Evolutionary conservation across 2,329 filamentous ascomycete species (phyloP), one percentile per base, ranked within the genome.

Genomic region (Phaeosphaeriaceae sp.): DNA sequence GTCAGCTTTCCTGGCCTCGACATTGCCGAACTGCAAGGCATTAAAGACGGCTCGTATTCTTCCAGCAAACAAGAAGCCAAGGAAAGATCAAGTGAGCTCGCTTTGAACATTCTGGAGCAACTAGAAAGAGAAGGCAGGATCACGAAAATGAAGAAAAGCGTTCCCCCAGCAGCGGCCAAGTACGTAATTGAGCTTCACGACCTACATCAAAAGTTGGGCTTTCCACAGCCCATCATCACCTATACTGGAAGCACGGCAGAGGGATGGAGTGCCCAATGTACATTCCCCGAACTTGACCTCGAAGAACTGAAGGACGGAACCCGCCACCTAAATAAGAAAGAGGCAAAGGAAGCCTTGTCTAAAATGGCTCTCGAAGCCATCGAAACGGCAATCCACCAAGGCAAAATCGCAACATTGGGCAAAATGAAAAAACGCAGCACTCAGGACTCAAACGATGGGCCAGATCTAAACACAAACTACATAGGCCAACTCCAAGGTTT

Each of bases 1-100:
- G 50, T 72, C 12, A 46, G 38, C 3, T 67, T 74, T 34, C 54
- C 59, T 2, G 56, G 56, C 9, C 33, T 66, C 3, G 36, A 49
- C 1, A 49, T 36, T 2, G 43, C 46, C 4, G 58, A 61, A 30
- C 21, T 60, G 12, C 59, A 66, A 13, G 48, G 48, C 5, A 77
- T 66, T 52, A 56, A 59, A 23, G 28, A n/a, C 16, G 28, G 26
- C 5, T 16, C 21, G 11, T 6, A 16, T 3, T 46, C 34, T 18
- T 6, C 36, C 8, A 74, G 64, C 33, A 78, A 79, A 61, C 74
- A 73, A 49, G 73, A 75, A 39, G 76, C 73, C 0, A 77, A 76
- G 47, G 76, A 79, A 48, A 68, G 60, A 2, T 42, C 74, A 13
- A 72, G 70, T 34, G 66, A 67, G 56, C 56, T 46, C 15, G 74